Evolutionary conservation across 805 yeast species (phyloP), one percentile per base, ranked within the genome.

Genomic region (Yarrowia osloensis): DNA sequence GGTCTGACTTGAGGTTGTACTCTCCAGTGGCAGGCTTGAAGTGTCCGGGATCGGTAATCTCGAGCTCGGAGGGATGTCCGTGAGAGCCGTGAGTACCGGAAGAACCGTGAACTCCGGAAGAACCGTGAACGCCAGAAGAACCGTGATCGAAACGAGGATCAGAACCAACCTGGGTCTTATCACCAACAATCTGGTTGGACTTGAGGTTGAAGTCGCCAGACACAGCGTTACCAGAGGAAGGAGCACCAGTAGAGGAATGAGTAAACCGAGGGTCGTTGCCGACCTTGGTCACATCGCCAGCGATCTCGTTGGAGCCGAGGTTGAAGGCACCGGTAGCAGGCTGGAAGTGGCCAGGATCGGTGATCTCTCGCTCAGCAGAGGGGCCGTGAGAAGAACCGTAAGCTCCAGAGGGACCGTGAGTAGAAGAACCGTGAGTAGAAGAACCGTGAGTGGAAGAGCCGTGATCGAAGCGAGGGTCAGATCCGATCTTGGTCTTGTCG

Each of bases 181-280:
- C 59, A 4, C 6, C 59, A 9, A 4, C 44, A 33, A 52, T 35
- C 44, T 52, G 26, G 31, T 17, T 35, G 5, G 31, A 19, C 44
- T 52, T 52, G 7, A 52, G 31, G 31, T 52, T 52, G 59, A 52
- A 52, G 28, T 52, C 59, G 4, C 59, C 59, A 4, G 59, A 31
- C 15, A 24, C 44, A n/a, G 59, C 24, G 28, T 31, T 31, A 5
- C 54, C 54, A 49, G 37, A 15, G 12, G 31, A 22, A 39, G 44
- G 44, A 39, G 22, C 24, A 8, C 46, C 46, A 21, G 26, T 21
- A 40, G 54, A 28, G 19, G 54, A 31, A 6, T 44, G 29, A 24
- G 28, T 33, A 17, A 54, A 54, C 12, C 61, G 44, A 37, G 61
- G 44, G 22, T 54, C 52, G 33, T 47, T 28, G 2, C 52, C 52